A percentile compares a stretch with the other conserved stretches of the same genome.
Evolutionary conservation across 2,329 filamentous ascomycete genomes (phyloP).

Genomic region (Graphium sp.): DNA sequence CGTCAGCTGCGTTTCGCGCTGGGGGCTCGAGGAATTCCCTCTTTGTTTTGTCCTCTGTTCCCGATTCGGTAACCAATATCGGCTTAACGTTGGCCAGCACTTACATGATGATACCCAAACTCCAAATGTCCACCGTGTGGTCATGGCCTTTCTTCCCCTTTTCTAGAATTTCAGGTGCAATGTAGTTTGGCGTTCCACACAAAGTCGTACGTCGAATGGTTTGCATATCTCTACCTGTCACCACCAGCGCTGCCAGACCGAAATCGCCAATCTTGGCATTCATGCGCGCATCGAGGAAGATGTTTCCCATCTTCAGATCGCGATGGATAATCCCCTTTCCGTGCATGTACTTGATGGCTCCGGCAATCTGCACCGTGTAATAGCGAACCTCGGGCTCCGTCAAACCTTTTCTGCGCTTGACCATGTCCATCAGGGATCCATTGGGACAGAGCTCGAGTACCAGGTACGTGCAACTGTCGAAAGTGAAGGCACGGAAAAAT

Average conservation of each 20-base stretch:
- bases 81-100: constrained; percentile 13
- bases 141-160: constrained; percentile 91
- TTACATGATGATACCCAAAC: constrained; percentile 88
- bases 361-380: constrained; percentile 87
- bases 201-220: constrained; percentile 76
- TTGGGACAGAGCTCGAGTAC: constrained; percentile 90
- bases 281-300: constrained; percentile 89
- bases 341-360: constrained; percentile 96
- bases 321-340: constrained; percentile 89
- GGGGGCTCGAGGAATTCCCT: no score
- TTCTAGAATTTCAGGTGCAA: constrained; percentile 89
- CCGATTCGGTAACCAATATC: no score
- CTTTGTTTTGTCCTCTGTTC: no score
- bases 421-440: constrained; percentile 94
- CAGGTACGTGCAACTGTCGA: constrained; percentile 77
- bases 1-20: not conserved
- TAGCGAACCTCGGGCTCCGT: constrained; percentile 89
- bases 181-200: constrained; percentile 96
- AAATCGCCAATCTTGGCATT: constrained; percentile 98
- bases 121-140: constrained; percentile 98
- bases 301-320: constrained; percentile 94
- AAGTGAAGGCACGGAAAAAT: constrained; percentile 87
- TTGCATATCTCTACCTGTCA: constrained; percentile 81
- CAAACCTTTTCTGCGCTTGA: constrained; percentile 77
- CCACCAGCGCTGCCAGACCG: constrained; percentile 76